Evolutionary conservation across 2,329 filamentous ascomycete genomes (phyloP).

Genomic region (Cercospora zeina): DNA sequence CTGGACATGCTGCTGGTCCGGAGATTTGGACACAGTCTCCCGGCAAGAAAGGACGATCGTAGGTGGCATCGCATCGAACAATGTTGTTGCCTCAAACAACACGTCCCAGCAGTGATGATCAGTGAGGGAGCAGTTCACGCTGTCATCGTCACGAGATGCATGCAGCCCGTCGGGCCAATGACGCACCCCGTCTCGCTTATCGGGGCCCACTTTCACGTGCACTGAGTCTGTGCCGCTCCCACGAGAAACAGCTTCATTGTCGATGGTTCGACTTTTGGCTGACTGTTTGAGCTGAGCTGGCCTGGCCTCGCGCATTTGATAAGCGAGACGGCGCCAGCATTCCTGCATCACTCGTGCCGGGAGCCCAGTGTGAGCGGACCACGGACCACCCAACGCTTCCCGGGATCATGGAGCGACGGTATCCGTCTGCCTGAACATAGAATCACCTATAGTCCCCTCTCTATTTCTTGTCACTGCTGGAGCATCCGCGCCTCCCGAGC

Average conservation of each 20-base stretch:
- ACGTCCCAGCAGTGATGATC: neutral
- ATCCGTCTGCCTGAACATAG: slow-evolving; percentile 17
- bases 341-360: slow-evolving; percentile 1
- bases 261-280: neutral
- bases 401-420: slow-evolving; percentile 10
- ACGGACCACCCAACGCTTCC: slow-evolving; percentile 6
- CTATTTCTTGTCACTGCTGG: neutral
- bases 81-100: slow-evolving; percentile 23
- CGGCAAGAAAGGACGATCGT: neutral
- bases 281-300: neutral
- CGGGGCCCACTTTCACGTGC: slow-evolving; percentile 4
- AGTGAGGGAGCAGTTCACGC: neutral
- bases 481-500: neutral
- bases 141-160: slow-evolving; percentile 12
- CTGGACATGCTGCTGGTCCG: slow-evolving; percentile 28
- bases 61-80: slow-evolving; percentile 18
- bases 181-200: slow-evolving; percentile 3
- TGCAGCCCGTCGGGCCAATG: neutral
- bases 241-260: neutral
- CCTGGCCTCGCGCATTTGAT: slow-evolving; percentile 2
- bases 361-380: slow-evolving; percentile 1
- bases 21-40: slow-evolving; percentile 1
- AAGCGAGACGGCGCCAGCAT: slow-evolving; percentile 8
- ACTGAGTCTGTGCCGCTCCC: neutral
- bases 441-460: neutral